Conservation (phyloP, 257 asterid species). For the Thymus quinquecostatus region DNA sequence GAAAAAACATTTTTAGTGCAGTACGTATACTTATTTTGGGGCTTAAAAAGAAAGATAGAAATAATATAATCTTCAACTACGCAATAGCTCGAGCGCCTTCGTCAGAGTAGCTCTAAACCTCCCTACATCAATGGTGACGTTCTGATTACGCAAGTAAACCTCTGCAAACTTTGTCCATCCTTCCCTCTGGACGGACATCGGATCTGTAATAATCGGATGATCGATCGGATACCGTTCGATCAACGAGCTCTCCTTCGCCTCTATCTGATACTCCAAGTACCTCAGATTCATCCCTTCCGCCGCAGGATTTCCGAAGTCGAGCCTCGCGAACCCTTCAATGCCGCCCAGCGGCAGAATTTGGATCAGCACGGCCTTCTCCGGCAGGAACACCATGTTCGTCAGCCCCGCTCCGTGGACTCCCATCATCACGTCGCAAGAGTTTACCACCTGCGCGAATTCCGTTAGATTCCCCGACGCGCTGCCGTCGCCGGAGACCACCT, state of each 20-base stretch:
- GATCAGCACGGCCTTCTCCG: slow-evolving; percentile 60
- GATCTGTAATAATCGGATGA: slow-evolving; percentile 59
- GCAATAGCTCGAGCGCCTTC: slow-evolving; percentile 57
- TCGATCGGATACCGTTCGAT: slow-evolving; percentile 38
- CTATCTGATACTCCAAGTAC: slow-evolving; percentile 61
- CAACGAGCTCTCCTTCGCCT: slow-evolving; percentile 59
- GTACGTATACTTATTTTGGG: too few relatives aligned
- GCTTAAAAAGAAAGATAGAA: too few relatives aligned
- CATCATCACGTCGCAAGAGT: slow-evolving; percentile 73
- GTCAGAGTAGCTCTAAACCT: slow-evolving; percentile 55
- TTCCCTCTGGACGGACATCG: slow-evolving; percentile 45
- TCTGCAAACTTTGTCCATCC: slow-evolving; percentile 59
- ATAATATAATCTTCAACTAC: background rate
- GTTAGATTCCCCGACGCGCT: slow-evolving; percentile 38
- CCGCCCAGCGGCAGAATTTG: slow-evolving; percentile 73
- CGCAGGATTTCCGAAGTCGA: slow-evolving; percentile 67
- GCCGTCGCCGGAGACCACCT: slow-evolving; percentile 62
- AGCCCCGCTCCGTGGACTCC: slow-evolving; percentile 86
- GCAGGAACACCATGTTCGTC: slow-evolving; percentile 79
- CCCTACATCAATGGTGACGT: slow-evolving; percentile 60
- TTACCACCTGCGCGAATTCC: slow-evolving; percentile 55
- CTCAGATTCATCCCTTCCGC: slow-evolving; percentile 59
- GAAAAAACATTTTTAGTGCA: too few relatives aligned
- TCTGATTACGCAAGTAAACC: slow-evolving; percentile 66
- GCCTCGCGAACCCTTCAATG: slow-evolving; percentile 54